Evolutionary conservation across 202 grass and related monocot genomes (phyloP).

Genomic region (Cymbopogon flexuosus): DNA sequence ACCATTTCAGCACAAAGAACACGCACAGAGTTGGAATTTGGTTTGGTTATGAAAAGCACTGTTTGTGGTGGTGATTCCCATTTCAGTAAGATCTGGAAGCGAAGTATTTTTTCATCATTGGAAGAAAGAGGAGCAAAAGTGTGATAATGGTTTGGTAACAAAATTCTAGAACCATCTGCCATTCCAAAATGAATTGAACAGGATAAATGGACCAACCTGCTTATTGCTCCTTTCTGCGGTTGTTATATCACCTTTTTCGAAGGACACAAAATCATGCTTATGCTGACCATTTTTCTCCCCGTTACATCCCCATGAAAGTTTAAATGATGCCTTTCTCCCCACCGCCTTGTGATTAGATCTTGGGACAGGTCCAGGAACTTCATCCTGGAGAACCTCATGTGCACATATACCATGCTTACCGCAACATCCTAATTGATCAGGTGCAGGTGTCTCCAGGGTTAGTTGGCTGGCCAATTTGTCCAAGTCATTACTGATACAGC

Average conservation of each 20-base stretch:
- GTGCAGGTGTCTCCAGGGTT: constrained; percentile 38
- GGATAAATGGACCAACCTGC: constrained; percentile 51
- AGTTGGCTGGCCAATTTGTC: constrained; percentile 48
- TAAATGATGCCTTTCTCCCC: constrained; percentile 73
- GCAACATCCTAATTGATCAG: constrained; percentile 72
- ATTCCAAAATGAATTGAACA: constrained; percentile 11
- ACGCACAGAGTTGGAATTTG: constrained; percentile 73
- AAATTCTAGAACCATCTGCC: neutral
- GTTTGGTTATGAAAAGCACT: constrained; percentile 89
- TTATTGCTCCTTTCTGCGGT: constrained; percentile 94
- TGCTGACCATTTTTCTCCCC: constrained; percentile 89
- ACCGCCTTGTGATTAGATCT: constrained; percentile 61
- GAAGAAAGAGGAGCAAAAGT: neutral
- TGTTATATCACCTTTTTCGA: constrained; percentile 97
- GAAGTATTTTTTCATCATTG: constrained; percentile 19
- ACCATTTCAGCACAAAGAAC: constrained; percentile 82
- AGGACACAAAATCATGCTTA: constrained; percentile 99
- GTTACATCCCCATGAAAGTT: constrained; percentile 98
- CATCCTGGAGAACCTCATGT: constrained; percentile 78
- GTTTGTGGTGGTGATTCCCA: constrained; percentile 89
- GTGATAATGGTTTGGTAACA: neutral
- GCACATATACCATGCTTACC: constrained; percentile 97
- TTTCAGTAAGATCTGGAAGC: constrained; percentile 90
- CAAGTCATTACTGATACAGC: constrained; percentile 39
- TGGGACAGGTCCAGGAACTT: constrained; percentile 51